Evolutionary conservation across 768 basidiomycete genomes (phyloP), one percentile per base, ranked within the genome.

Genomic region (Cantharellus anzutake): DNA sequence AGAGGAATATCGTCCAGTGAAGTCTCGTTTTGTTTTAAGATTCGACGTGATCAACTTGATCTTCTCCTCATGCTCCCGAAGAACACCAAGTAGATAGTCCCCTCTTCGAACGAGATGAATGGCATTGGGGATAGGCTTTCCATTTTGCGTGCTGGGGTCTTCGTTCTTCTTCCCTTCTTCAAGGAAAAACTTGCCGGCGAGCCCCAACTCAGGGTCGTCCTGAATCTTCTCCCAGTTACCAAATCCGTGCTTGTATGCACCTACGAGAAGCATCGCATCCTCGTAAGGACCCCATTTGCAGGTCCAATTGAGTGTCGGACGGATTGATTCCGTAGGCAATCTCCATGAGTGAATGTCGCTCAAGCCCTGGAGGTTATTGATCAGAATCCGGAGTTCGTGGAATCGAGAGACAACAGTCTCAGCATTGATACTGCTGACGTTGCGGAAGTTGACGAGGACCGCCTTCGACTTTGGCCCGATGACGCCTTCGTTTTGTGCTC

Each of bases 101-200:
- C 93, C 94, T 58, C 96, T 80, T 57, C 96, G 85, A 48, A 98
- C 94, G 55, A 99, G 84, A 71, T 99, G 96, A 62, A 99, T 97
- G 39, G 96, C 90, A 66, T 93, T 96, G 41, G 96, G 96, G 65
- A 94, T 94, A 4, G 88, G 88, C 67, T 88, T 80, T 64, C 79
- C 86, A 42, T 56, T 55, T 35, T 44, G 44, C 20, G 5, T 59
- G 7, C 64, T 63, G 42, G 59, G 58, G 16, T 92, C 86, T 72
- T 90, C 86, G 40, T 82, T 84, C 71, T 96, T 94, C 75, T 97
- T 98, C 65, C 86, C 88, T 70, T 97, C 93, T 68, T 97, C 96
- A 57, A 99, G 76, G 81, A 97, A 98, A 74, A 99, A 94, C 69
- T 97, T 97, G 70, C 85, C 90, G 1, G 81, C 78, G 11, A 99